Evolutionary conservation across 768 basidiomycete species (phyloP).

Genomic region (Leccinum pellstonianum): DNA sequence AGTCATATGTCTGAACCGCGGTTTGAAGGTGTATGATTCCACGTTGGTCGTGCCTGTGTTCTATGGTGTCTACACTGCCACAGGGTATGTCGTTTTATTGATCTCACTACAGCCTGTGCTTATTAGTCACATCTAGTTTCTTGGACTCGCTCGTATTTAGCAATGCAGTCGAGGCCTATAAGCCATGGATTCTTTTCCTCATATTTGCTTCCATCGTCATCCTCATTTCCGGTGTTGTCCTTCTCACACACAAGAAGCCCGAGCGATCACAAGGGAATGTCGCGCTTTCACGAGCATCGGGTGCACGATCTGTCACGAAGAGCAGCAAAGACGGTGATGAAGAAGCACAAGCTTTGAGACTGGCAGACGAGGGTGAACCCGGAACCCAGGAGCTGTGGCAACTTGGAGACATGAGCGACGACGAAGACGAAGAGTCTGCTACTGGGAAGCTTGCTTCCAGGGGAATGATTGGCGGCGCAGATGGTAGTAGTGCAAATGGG

Average conservation of each 20-base stretch:
- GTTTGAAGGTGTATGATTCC: constrained; percentile 86
- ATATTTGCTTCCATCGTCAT: constrained; percentile 85
- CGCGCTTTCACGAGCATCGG: constrained; percentile 25
- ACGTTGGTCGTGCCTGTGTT: constrained; percentile 93
- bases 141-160: constrained; percentile 76
- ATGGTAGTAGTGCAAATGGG: constrained; percentile 11
- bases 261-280: constrained; percentile 42
- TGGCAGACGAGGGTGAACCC: constrained; percentile 40
- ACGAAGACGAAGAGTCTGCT: constrained; percentile 48
- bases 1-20: constrained; percentile 89
- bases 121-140: constrained; percentile 39
- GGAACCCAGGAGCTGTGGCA: constrained; percentile 53
- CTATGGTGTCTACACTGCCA: constrained; percentile 88
- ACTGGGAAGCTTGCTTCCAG: constrained; percentile 27
- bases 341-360: constrained; percentile 35
- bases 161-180: constrained; percentile 80
- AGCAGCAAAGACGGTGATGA: constrained; percentile 20
- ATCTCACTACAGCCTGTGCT: constrained; percentile 1
- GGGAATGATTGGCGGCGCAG: constrained; percentile 17
- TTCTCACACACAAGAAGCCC: constrained; percentile 90
- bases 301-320: constrained; percentile 27
- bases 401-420: constrained; percentile 70
- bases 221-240: constrained; percentile 88
- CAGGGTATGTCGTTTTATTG: constrained; percentile 53
- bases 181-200: constrained; percentile 84